phyloP scores from a whole-genome alignment of 257 asterid genomes.

The Jacaranda copaia region DNA sequence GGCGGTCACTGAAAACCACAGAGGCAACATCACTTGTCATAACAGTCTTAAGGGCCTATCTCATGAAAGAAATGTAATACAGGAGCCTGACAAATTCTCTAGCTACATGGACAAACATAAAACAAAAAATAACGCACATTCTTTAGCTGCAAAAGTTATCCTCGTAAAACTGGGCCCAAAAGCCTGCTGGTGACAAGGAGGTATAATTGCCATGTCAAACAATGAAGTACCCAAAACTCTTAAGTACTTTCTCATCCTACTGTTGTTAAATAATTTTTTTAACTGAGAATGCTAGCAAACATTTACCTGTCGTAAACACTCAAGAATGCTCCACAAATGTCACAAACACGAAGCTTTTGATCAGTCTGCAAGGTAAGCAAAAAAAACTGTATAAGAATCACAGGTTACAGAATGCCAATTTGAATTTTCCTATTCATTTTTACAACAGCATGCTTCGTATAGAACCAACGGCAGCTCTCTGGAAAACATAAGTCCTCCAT shows the following conservation, averaged over 20 bases:
- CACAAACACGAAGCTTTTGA: conserved; percentile 99
- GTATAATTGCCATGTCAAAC: conserved; percentile 85
- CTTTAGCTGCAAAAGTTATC: conserved; percentile 98
- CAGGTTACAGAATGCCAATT: background rate
- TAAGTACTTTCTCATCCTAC: conserved; percentile 47
- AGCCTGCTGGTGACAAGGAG: conserved; percentile 99
- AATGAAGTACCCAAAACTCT: conserved; percentile 61
- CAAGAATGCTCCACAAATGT: conserved; percentile 97
- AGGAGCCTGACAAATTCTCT: conserved; percentile 41
- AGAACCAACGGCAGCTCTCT: conserved; percentile 15
- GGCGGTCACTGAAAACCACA: conserved; percentile 91
- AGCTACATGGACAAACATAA: conserved; percentile 65
- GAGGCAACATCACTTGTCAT: conserved; percentile 27
- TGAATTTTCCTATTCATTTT: conserved; percentile 17
- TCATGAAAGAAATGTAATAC: conserved; percentile 6
- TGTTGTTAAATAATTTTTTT: conserved; percentile 23
- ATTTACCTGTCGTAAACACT: conserved; percentile 87
- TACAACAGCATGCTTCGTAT: conserved; percentile 16
- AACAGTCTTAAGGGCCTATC: conserved; percentile 6
- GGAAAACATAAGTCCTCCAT: background rate
- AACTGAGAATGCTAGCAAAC: conserved; percentile 10
- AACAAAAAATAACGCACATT: conserved; percentile 97
- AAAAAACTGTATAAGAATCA: conserved; percentile 39
- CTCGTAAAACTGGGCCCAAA: conserved; percentile 99
- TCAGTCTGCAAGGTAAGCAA: conserved; percentile 71